Base-by-base conservation (phyloP, 2,329 filamentous ascomycete genomes). In the Pleochaeta shiraiana region DNA sequence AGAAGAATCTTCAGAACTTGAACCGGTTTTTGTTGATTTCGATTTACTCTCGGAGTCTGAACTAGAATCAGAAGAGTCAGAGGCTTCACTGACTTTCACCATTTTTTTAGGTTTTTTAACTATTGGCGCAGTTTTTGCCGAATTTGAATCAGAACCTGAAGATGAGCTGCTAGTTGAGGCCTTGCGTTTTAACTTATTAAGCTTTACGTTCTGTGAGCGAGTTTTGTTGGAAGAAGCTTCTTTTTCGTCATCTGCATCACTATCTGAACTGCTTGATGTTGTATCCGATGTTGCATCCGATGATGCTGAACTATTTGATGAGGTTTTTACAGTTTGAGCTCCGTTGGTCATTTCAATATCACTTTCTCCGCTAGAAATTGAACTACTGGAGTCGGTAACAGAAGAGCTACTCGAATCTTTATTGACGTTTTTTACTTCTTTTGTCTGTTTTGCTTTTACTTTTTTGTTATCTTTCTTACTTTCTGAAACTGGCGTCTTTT, bases 21-120 rank as follows among this genome's bases (percentile, higher is more conserved):
- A 14, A 43, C 37, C 37, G 9, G 37, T 43, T 37, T 37, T 37
- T n/a, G 65, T 43, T 14, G 12, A 12, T 12, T 37, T 75, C 74
- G 14, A 72, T 73, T 16, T 68, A 65, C n/a, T 11, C 14, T 43
- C 37, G 11, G 71, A 71, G 34, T 69, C 67, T 21, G 71, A 73
- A 33, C 68, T 66, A 61, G 70, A 70, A 12, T 67, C 69, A 28
- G 66, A 64, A 31, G 64, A 65, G 26, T 53, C 63, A 21, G 68
- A 69, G 12, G 21, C 14, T 14, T 65, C 65, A 28, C 69, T 19
- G 3, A 43, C 37, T 19, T 2, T 3, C 2, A 19, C 37, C 3
- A 43, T 72, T n/a, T 68, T 71, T 73, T 80, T 77, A 33, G 74
- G 76, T 74, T 82, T 84, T 76, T 84, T 84, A 30, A 74, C 68